phyloP scores from a whole-genome alignment of 495 filamentous ascomycete species.

The Talaromyces stipitatus region DNA sequence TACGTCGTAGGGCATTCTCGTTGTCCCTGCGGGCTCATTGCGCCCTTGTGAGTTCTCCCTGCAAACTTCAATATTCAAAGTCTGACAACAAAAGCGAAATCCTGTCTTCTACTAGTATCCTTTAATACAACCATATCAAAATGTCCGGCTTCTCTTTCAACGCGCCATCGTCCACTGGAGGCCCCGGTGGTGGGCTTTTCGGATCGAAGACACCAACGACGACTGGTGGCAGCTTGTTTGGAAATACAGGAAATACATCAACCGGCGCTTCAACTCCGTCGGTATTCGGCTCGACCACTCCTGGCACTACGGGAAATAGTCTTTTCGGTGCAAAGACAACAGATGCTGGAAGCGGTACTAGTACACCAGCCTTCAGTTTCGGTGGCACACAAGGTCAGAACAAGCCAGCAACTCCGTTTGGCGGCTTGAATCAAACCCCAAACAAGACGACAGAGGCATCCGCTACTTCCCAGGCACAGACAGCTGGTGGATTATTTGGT shows the following conservation, averaged over 20 bases:
- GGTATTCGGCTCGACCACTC: constrained; percentile 23
- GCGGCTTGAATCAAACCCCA: constrained; percentile 27
- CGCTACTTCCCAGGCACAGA: constrained; percentile 26
- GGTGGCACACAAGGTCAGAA: constrained; percentile 22
- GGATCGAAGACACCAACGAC: constrained; percentile 20
- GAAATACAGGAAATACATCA: constrained; percentile 36
- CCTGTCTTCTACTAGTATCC: not conserved
- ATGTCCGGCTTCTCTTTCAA: constrained; percentile 10
- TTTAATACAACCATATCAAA: not conserved
- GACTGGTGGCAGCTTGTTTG: constrained; percentile 25
- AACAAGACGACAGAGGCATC: constrained; percentile 30
- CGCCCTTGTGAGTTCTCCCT: not conserved
- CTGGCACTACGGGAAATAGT: constrained; percentile 16
- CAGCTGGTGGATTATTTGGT: constrained; percentile 44
- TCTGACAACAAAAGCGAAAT: no score
- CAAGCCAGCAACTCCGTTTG: constrained; percentile 20
- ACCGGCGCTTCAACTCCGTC: constrained; percentile 24
- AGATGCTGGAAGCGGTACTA: constrained; percentile 13
- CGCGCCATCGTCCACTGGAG: constrained; percentile 25
- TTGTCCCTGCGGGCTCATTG: not conserved
- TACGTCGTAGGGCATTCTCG: not conserved
- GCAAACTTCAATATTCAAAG: not conserved
- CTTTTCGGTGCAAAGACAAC: constrained; percentile 26
- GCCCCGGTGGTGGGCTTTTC: constrained; percentile 29
- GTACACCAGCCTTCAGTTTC: constrained; percentile 35